These are phyloP conservation scores for Emergomyces pasteurianus DNA, from an alignment of 2,329 filamentous ascomycete species.

Conservation along the genomic window DNA sequence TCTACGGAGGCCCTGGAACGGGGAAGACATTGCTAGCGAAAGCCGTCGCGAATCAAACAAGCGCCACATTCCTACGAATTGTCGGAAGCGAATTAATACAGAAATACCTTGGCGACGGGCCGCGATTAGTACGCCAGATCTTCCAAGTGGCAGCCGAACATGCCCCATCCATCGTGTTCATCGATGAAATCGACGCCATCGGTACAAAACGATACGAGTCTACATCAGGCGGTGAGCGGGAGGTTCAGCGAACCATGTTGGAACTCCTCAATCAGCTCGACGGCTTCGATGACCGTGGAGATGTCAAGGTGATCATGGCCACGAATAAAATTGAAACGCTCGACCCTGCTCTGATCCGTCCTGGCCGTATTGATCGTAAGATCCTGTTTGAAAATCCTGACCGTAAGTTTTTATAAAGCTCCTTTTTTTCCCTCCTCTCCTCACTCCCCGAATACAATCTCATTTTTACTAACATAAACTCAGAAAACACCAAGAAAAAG, in stretches of 20 bases:
- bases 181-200: conserved; percentile 97
- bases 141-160: conserved; percentile 88
- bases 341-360: conserved; percentile 89
- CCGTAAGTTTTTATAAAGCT: conserved; percentile 35
- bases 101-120: conserved; percentile 95
- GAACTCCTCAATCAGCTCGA: conserved; percentile 97
- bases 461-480: conserved; percentile 14
- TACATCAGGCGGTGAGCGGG: conserved; percentile 89
- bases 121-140: conserved; percentile 85
- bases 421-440: no score
- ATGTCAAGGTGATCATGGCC: conserved; percentile 99
- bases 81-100: conserved; percentile 96
- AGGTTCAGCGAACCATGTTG: conserved; percentile 97
- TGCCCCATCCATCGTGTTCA: conserved; percentile 94
- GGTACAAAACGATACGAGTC: conserved; percentile 98
- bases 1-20: conserved; percentile 93
- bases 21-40: conserved; percentile 94
- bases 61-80: conserved; percentile 92
- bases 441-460: not conserved
- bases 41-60: conserved; percentile 97
- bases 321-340: conserved; percentile 99
- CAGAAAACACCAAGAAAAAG: conserved; percentile 85
- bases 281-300: conserved; percentile 94
- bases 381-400: conserved; percentile 69
- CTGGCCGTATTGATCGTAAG: conserved; percentile 96